Evolutionary conservation across 495 filamentous ascomycete species (phyloP).

Genomic region (Neurospora tetraspora): DNA sequence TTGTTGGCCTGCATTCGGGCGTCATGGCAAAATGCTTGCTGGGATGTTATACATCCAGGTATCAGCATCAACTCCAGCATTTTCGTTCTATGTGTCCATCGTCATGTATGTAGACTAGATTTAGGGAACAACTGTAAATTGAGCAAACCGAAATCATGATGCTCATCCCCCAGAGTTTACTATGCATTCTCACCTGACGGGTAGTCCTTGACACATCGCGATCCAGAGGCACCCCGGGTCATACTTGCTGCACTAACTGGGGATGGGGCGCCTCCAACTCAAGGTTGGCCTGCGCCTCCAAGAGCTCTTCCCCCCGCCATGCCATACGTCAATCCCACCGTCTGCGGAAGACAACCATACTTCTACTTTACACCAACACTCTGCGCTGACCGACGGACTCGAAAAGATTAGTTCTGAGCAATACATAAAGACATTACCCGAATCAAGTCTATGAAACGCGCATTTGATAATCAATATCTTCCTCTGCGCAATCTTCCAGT

Average conservation of each 20-base stretch:
- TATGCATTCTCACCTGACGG: neutral
- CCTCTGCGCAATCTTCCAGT: neutral
- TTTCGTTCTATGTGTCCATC: neutral
- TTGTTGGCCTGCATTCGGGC: neutral
- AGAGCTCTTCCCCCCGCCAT: constrained; percentile 7
- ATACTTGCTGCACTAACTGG: neutral
- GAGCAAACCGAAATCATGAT: neutral
- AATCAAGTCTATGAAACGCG: neutral
- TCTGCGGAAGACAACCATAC: neutral
- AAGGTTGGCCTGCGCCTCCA: neutral
- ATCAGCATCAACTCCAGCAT: neutral
- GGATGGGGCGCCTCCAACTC: neutral
- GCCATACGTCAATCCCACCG: constrained; percentile 10
- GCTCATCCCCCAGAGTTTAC: neutral
- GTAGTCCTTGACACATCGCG: neutral
- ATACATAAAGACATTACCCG: neutral
- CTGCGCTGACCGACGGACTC: neutral
- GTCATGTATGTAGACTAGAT: neutral
- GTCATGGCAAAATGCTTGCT: neutral
- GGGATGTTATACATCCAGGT: neutral
- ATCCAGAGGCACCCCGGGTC: neutral
- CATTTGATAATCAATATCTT: neutral
- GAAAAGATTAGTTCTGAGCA: neutral
- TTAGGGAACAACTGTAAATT: neutral
- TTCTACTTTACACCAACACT: neutral